Conservation (phyloP, 2,329 filamentous ascomycete genomes). For the Neoarthrinium moseri region DNA sequence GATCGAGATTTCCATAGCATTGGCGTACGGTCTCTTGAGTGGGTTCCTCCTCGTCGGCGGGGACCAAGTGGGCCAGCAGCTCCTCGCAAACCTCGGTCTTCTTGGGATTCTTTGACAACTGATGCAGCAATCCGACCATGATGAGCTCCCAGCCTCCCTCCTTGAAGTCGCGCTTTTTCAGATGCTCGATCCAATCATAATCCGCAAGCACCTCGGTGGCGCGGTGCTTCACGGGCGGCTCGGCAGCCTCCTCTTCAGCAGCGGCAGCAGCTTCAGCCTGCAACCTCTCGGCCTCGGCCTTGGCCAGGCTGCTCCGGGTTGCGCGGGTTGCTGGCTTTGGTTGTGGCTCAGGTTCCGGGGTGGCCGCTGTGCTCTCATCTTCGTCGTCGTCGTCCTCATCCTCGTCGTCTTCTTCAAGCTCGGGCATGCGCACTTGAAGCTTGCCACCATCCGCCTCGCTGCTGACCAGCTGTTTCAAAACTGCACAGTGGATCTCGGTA, state of each 20-base stretch:
- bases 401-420: slow-evolving; percentile 69
- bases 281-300: slow-evolving; percentile 70
- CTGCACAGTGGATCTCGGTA: slow-evolving; percentile 86
- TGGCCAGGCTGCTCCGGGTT: slow-evolving; percentile 82
- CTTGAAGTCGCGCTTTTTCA: slow-evolving; percentile 80
- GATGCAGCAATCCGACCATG: slow-evolving; percentile 81
- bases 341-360: slow-evolving; percentile 70
- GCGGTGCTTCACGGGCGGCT: slow-evolving; percentile 56
- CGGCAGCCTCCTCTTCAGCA: slow-evolving; percentile 42
- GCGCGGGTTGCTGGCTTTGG: slow-evolving; percentile 66
- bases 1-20: slow-evolving; percentile 73
- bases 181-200: slow-evolving; percentile 82
- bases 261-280: slow-evolving; percentile 58
- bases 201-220: slow-evolving; percentile 73
- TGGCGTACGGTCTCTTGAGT: slow-evolving; percentile 70
- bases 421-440: slow-evolving; percentile 74
- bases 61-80: slow-evolving; percentile 78
- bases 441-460: slow-evolving; percentile 74
- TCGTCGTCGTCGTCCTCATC: slow-evolving; percentile 61
- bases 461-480: slow-evolving; percentile 83
- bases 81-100: slow-evolving; percentile 73
- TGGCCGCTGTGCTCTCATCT: slow-evolving; percentile 47
- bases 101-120: slow-evolving; percentile 74
- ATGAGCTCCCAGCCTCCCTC: slow-evolving; percentile 92
- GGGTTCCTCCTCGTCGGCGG: slow-evolving; percentile 71